A percentile compares a stretch with the other conserved stretches of the same genome.
Evolutionary conservation across 1,284 basidiomycete species (phyloP).

Genomic region (Ceratobasidium sp.): DNA sequence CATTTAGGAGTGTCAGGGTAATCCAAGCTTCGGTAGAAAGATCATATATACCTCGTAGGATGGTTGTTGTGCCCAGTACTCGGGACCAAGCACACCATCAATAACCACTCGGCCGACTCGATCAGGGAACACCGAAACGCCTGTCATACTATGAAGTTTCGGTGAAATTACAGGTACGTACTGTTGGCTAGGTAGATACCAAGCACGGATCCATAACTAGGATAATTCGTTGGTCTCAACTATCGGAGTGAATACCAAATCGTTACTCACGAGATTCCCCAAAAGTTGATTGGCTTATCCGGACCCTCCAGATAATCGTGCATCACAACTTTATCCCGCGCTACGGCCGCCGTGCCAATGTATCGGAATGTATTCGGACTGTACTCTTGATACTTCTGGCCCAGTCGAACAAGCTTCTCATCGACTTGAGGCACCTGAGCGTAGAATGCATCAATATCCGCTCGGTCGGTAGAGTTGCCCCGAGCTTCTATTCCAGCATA

Average conservation of each 20-base stretch:
- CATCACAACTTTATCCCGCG: conserved; percentile 40
- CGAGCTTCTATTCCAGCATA: no score
- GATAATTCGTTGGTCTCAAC: not conserved
- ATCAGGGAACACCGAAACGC: conserved; percentile 33
- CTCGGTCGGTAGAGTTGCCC: no score
- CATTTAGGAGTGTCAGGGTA: not conserved
- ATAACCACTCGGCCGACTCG: conserved; percentile 41
- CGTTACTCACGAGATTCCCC: conserved; percentile 40
- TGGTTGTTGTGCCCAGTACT: conserved; percentile 3
- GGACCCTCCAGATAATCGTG: conserved; percentile 40
- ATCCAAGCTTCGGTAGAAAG: not conserved
- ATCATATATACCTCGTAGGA: conserved; percentile 17
- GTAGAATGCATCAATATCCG: no score
- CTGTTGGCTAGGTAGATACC: conserved; percentile 39
- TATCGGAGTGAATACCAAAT: not conserved
- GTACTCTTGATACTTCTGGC: no score
- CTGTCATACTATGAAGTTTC: not conserved
- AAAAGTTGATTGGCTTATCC: conserved; percentile 39
- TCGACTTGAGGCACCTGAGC: no score
- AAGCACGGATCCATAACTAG: conserved; percentile 43
- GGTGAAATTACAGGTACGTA: no score
- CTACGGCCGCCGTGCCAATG: conserved; percentile 5
- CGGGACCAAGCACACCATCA: conserved; percentile 40
- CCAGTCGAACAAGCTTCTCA: no score
- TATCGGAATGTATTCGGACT: no score